Evolutionary conservation across 305 asterid species (phyloP).

Genomic region (Caryopteris hybrid): DNA sequence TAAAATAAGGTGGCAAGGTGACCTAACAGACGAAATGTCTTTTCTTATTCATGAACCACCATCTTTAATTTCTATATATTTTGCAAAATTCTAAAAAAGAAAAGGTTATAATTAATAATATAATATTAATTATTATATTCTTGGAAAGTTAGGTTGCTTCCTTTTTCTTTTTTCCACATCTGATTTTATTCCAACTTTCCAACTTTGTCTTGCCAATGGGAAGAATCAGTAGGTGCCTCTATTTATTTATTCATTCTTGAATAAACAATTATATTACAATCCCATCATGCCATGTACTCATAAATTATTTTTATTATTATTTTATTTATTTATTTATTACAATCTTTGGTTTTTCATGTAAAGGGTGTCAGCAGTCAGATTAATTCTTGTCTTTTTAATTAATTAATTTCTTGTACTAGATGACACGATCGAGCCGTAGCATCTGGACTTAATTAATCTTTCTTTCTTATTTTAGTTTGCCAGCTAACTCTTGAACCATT

Average conservation of each 20-base stretch:
- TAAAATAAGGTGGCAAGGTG: constrained; percentile 1
- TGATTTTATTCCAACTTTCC: not conserved
- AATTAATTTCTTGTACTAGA: not conserved
- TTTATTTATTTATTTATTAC: too few species aligned
- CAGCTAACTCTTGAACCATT: not conserved
- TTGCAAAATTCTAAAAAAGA: too few species aligned
- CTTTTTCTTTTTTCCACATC: constrained; percentile 20
- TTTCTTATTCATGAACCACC: constrained; percentile 34
- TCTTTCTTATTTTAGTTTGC: not conserved
- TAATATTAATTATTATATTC: constrained; percentile 18
- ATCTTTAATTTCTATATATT: not conserved
- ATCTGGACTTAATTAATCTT: not conserved
- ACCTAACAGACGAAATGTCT: constrained; percentile 26
- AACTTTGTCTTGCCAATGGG: not conserved
- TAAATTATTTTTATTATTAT: too few species aligned
- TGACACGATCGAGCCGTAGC: constrained; percentile 6
- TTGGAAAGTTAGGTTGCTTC: not conserved
- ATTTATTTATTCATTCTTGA: too few species aligned
- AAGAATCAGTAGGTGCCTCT: not conserved
- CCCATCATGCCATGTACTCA: too few species aligned
- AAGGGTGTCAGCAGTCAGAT: too few species aligned
- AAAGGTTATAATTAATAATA: too few species aligned
- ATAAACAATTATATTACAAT: not conserved
- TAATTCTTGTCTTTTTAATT: not conserved
- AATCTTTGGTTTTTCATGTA: too few species aligned